Conservation (phyloP, 2,329 filamentous ascomycete species). For the Fusarium tricinctum region DNA sequence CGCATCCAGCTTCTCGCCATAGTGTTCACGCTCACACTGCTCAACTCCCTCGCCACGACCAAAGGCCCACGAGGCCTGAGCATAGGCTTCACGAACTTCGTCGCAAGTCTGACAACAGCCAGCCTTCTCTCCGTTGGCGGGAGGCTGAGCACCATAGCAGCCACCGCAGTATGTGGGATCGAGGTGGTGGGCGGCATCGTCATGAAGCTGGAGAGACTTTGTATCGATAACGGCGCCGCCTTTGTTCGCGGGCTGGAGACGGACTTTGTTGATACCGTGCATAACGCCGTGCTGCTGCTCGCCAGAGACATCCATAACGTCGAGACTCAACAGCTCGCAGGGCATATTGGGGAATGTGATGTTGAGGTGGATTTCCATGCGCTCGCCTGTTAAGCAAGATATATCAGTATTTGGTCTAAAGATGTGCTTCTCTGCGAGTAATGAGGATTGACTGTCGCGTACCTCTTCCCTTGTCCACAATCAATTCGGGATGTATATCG, state of each 20-base stretch:
- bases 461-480: slow-evolving; percentile 98
- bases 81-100: slow-evolving; percentile 96
- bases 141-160: slow-evolving; percentile 88
- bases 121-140: slow-evolving; percentile 78
- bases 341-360: slow-evolving; percentile 94
- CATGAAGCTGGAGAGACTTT: slow-evolving; percentile 74
- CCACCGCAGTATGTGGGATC: slow-evolving; percentile 93
- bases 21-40: slow-evolving; percentile 96
- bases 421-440: neutral
- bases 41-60: slow-evolving; percentile 92
- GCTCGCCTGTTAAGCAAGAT: slow-evolving; percentile 74
- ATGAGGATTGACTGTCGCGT: slow-evolving; percentile 46
- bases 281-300: slow-evolving; percentile 96
- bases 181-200: slow-evolving; percentile 80
- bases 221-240: slow-evolving; percentile 82
- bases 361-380: slow-evolving; percentile 99
- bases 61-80: slow-evolving; percentile 91
- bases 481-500: slow-evolving; percentile 88
- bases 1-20: slow-evolving; percentile 86
- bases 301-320: slow-evolving; percentile 99
- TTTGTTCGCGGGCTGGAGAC: slow-evolving; percentile 78
- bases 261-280: slow-evolving; percentile 92
- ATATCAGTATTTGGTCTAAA: slow-evolving; percentile 42
- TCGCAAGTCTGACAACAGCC: slow-evolving; percentile 98
- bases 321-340: slow-evolving; percentile 94